These are phyloP conservation scores for Entophlyctis luteolus DNA, from an alignment of 192 early-diverging fungal genomes.

Conservation along the genomic window DNA sequence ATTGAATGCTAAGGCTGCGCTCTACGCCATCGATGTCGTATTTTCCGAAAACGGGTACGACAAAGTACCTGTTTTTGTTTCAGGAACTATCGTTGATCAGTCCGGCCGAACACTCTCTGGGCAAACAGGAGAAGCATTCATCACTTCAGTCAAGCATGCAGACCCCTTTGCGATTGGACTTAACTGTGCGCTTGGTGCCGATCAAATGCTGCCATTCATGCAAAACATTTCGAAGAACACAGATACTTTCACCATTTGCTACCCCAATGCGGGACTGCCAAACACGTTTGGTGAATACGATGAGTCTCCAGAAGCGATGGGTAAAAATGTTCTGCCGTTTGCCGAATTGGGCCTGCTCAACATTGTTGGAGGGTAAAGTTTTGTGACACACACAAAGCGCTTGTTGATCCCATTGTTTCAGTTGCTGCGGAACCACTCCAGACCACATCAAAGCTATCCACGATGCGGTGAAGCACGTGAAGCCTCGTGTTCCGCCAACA, in stretches of 20 bases:
- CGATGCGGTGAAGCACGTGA: slow-evolving; percentile 69
- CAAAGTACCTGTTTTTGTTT: slow-evolving; percentile 34
- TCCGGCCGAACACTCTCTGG: slow-evolving; percentile 93
- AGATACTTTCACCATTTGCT: slow-evolving; percentile 78
- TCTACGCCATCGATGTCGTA: slow-evolving; percentile 84
- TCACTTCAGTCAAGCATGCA: slow-evolving; percentile 73
- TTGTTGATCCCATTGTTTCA: too few relatives aligned
- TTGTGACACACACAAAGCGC: background rate
- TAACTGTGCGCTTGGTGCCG: slow-evolving; percentile 65
- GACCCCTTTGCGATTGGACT: slow-evolving; percentile 83
- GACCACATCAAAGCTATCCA: slow-evolving; percentile 83
- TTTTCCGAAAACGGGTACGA: slow-evolving; percentile 76
- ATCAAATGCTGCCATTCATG: slow-evolving; percentile 94
- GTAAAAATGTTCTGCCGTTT: slow-evolving; percentile 76
- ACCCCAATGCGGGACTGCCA: slow-evolving; percentile 94
- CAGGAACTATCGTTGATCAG: slow-evolving; percentile 93
- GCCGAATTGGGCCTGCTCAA: slow-evolving; percentile 90
- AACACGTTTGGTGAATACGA: slow-evolving; percentile 98
- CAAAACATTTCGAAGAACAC: slow-evolving; percentile 83
- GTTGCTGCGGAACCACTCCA: slow-evolving; percentile 94
- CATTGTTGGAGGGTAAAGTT: slow-evolving; percentile 75
- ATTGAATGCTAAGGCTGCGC: slow-evolving; percentile 92
- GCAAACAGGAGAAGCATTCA: slow-evolving; percentile 95
- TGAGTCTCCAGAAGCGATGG: slow-evolving; percentile 82
- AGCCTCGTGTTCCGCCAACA: slow-evolving; percentile 73